A percentile compares a stretch with the other conserved stretches of the same genome.
Evolutionary conservation across 345 rosid genomes (phyloP).

Genomic region (Barbarea vulgaris): DNA sequence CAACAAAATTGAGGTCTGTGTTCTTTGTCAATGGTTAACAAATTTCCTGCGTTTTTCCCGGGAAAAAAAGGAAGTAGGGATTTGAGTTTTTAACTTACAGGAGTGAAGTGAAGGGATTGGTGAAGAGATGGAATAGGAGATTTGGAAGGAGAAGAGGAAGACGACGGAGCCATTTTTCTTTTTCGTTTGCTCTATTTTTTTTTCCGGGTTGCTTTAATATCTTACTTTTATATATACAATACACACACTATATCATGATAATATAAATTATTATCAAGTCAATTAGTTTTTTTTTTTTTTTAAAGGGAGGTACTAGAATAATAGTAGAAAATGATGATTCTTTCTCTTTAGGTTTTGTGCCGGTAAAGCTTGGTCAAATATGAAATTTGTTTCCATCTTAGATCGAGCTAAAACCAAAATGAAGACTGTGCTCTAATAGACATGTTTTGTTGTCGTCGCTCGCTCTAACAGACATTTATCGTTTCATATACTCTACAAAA

Average conservation of each 20-base stretch:
- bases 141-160: conserved; percentile 66
- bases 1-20: conserved; percentile 8
- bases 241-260: conserved; percentile 25
- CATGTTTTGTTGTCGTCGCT: conserved; percentile 10
- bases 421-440: conserved; percentile 22
- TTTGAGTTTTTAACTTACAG: conserved; percentile 56
- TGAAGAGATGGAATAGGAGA: conserved; percentile 54
- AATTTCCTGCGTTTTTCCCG: not conserved
- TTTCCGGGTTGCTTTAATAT: conserved; percentile 15
- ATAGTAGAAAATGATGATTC: not conserved
- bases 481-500: not conserved
- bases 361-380: conserved; percentile 24
- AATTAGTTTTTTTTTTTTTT: too few species aligned
- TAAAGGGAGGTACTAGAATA: conserved; percentile 6
- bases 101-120: conserved; percentile 65
- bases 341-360: not conserved
- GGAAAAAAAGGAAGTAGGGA: conserved; percentile 19
- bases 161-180: conserved; percentile 62
- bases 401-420: conserved; percentile 17
- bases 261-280: conserved; percentile 31
- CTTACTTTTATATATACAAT: conserved; percentile 10
- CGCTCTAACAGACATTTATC: not conserved
- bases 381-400: conserved; percentile 33
- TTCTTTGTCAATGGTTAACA: conserved; percentile 6
- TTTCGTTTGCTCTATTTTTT: conserved; percentile 18